Evolutionary conservation across 495 filamentous ascomycete genomes (phyloP).

Genomic region (Astrothelium subdiscretum): DNA sequence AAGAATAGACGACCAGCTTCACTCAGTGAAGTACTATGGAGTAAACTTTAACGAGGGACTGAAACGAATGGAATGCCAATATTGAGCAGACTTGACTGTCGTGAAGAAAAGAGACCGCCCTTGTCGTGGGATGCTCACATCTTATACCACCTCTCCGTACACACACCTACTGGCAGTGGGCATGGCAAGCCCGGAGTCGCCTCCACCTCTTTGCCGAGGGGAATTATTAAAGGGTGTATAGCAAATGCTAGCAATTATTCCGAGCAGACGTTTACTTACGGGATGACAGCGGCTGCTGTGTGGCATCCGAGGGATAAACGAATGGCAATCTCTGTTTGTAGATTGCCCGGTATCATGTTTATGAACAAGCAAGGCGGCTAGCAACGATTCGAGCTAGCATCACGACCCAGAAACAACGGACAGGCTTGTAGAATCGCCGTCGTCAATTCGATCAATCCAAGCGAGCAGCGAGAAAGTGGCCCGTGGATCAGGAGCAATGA

Average conservation of each 20-base stretch:
- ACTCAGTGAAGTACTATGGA: conserved; percentile 3
- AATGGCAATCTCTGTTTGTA: not conserved
- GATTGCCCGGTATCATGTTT: not conserved
- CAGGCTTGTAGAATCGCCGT: too few relatives aligned
- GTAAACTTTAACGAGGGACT: not conserved
- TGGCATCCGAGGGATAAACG: not conserved
- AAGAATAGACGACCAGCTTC: not conserved
- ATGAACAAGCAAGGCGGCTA: not conserved
- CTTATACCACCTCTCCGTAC: not conserved
- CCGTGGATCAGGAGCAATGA: too few relatives aligned
- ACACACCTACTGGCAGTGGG: not conserved
- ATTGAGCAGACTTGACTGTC: not conserved
- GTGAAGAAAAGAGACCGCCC: not conserved
- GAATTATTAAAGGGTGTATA: not conserved
- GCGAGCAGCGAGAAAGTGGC: not conserved
- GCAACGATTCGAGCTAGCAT: not conserved
- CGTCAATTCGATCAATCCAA: not conserved
- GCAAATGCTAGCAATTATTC: not conserved
- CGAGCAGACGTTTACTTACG: not conserved
- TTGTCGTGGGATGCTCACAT: not conserved
- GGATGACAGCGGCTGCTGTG: not conserved
- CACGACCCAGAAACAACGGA: not conserved
- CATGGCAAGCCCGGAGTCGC: not conserved
- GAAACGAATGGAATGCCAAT: conserved; percentile 5
- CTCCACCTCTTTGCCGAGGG: not conserved